phyloP scores from a whole-genome alignment of 2,329 filamentous ascomycete genomes.

The Colletotrichum brevisporum region DNA sequence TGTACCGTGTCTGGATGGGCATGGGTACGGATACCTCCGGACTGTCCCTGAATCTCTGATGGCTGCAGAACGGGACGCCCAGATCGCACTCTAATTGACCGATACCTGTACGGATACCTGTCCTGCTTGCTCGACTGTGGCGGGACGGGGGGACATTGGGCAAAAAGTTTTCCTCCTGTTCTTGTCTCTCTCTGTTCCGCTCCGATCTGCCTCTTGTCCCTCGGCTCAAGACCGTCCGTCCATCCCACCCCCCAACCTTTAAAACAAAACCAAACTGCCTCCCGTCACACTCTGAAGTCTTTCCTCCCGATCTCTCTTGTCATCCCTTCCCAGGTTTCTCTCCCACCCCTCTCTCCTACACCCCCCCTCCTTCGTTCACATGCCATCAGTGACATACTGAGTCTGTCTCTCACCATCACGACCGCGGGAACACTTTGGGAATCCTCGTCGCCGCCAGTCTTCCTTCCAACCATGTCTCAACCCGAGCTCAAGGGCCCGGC shows the following conservation, averaged over 20 bases:
- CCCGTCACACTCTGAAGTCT: neutral
- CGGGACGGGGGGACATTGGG: constrained; percentile 11
- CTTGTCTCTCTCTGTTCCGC: constrained; percentile 1
- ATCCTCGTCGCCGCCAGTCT: neutral
- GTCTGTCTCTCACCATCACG: constrained; percentile 8
- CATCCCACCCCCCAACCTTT: constrained; percentile 6
- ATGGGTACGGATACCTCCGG: constrained; percentile 25
- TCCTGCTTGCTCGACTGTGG: constrained; percentile 20
- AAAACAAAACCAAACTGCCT: constrained; percentile 31
- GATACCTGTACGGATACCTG: neutral
- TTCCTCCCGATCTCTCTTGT: neutral
- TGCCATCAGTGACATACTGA: constrained; percentile 26
- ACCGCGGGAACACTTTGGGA: constrained; percentile 17
- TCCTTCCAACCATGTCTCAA: constrained; percentile 15
- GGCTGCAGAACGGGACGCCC: constrained; percentile 18
- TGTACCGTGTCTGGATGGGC: neutral
- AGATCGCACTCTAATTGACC: constrained; percentile 13
- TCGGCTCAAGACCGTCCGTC: too few species aligned
- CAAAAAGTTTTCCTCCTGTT: constrained; percentile 4
- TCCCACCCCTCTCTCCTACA: constrained; percentile 10
- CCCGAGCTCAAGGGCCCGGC: constrained; percentile 34
- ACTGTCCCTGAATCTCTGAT: constrained; percentile 36
- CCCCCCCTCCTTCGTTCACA: constrained; percentile 25
- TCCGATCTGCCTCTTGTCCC: too few species aligned
- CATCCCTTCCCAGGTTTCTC: neutral